Conservation (phyloP, 768 basidiomycete genomes). For the Obba rivulosa region DNA sequence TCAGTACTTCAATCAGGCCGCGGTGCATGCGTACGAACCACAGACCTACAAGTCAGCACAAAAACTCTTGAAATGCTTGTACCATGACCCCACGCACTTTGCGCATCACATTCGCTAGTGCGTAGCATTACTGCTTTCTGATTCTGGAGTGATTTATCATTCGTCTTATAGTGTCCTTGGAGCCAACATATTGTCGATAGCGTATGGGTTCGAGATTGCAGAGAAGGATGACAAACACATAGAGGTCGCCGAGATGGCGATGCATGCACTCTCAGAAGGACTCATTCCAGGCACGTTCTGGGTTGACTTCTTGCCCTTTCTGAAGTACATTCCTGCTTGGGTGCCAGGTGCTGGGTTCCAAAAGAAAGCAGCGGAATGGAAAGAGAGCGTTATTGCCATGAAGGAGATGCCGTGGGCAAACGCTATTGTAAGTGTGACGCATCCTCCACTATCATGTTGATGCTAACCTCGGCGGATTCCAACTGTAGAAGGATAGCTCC, state of each 20-base stretch:
- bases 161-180: constrained; percentile 5
- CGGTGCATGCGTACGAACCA: constrained; percentile 28
- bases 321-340: constrained; percentile 5
- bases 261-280: neutral
- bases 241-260: neutral
- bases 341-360: constrained; percentile 8
- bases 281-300: neutral
- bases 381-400: neutral
- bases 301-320: constrained; percentile 3
- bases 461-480: neutral
- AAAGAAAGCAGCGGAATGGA: neutral
- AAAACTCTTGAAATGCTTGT: constrained; percentile 37
- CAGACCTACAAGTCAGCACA: constrained; percentile 37
- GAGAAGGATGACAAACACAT: constrained; percentile 9
- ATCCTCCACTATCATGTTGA: neutral
- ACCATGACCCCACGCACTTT: constrained; percentile 32
- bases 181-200: constrained; percentile 11
- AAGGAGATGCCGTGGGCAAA: neutral
- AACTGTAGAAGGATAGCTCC: constrained; percentile 4
- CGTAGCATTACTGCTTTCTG: constrained; percentile 2
- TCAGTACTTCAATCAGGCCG: constrained; percentile 31
- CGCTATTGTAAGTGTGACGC: constrained; percentile 21
- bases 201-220: constrained; percentile 14
- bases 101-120: constrained; percentile 36
- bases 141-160: neutral